Base-by-base conservation (phyloP, 2,329 filamentous ascomycete species). In the Trichoderma sp. region DNA sequence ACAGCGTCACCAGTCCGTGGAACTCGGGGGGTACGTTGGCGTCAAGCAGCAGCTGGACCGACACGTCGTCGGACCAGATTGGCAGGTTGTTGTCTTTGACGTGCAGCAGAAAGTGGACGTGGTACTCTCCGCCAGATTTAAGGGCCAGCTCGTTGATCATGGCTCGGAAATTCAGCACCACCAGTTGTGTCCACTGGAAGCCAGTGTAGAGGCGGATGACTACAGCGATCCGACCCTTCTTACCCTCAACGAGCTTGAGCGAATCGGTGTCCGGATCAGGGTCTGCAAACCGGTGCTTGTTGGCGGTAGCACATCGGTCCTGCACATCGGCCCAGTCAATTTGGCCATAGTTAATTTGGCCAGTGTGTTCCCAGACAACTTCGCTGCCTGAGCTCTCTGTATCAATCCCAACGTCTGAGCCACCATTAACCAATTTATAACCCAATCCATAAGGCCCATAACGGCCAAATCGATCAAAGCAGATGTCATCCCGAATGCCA, bases 401-500 rank as follows among this genome's bases (percentile, higher is more conserved):
- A 45, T 92, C 91, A 67, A 91, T 83, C n/a, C 88, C 88, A 65
- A 93, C 88, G 29, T 86, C 87, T 0, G 87, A 79, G 25, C 93
- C 93, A 15, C 93, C 93, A 70, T 87, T 86, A 66, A 88, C 86
- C 68, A 86, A 84, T 73, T 86, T 87, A 78, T 97, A 97, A n/a
- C 93, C 93, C 48, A 93, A 82, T 0, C 93, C 93, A 74, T 97
- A 97, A 0, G 93, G 90, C 0, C 92, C 93, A 42, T 94, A 87
- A 56, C 93, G 87, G 19, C 92, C 92, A 75, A 93, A 96, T 6
- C 93, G 87, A 74, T 97, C 93, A 76, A 96, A 97, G 79, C 93
- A 97, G 15, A 96, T 83, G 73, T 95, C 90, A 69, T 93, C 86
- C 25, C 89, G 84, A 48, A 97, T 78, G 0, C 92, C 93, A 5